Percentiles rank a stretch among this genome's conserved stretches.
Evolutionary conservation across 768 basidiomycete species (phyloP).

Genomic region (Tulasnella sp.): DNA sequence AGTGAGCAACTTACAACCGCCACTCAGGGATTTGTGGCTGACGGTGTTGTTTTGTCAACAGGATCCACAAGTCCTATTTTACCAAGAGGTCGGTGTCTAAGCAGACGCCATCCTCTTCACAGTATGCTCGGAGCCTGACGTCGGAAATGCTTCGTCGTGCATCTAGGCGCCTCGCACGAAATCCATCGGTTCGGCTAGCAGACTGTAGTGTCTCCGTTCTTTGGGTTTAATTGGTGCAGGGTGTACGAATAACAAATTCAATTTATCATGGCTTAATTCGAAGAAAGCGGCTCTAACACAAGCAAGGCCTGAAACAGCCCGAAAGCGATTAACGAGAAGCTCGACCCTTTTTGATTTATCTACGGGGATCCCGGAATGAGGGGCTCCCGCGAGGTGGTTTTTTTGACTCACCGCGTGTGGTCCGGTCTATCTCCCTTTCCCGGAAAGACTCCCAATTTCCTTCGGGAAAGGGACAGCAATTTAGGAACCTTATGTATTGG

Average conservation of each 20-base stretch:
- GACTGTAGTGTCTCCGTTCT: background rate
- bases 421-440: background rate
- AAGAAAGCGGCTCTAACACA: background rate
- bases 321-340: background rate
- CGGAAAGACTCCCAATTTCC: background rate
- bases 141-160: background rate
- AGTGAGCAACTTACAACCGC: background rate
- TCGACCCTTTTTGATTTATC: background rate
- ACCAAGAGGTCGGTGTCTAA: background rate
- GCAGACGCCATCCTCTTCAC: background rate
- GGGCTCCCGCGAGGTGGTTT: background rate
- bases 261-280: background rate
- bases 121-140: background rate
- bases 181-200: background rate
- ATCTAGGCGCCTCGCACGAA: background rate
- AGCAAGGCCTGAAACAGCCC: background rate
- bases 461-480: background rate
- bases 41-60: background rate
- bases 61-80: background rate
- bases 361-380: background rate
- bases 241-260: background rate
- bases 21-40: background rate
- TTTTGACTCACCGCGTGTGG: background rate
- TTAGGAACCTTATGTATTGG: background rate
- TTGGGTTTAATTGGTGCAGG: background rate